Base-by-base conservation (phyloP, 2,329 filamentous ascomycete genomes). In the Fonsecaea multimorphosa region DNA sequence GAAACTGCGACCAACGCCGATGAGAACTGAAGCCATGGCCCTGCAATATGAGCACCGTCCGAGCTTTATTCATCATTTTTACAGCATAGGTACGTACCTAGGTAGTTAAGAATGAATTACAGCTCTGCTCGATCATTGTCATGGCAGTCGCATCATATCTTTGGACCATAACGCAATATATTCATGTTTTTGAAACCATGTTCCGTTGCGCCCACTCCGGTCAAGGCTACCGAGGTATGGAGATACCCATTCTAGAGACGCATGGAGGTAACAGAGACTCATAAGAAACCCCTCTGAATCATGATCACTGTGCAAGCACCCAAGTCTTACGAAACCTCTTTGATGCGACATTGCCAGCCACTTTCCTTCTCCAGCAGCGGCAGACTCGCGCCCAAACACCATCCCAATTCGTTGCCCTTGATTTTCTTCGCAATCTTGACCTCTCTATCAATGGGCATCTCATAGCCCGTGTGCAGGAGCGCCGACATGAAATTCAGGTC, bases 381-480 rank as follows among this genome's bases (percentile, higher is more conserved):
- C 73, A 97, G 83, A 85, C 93, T 97, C 71, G 95, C 95, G 78
- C 95, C 95, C 75, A 99, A 84, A 81, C 94, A 98, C 95, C 95
- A 99, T 44, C 95, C 95, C 74, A 99, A 81, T 82, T 99, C 96
- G 78, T 97, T 97, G 63, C 89, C 89, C 82, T 96, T 94, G 76
- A 99, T 96, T 85, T 97, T 97, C 90, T 99, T 99, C 66, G 94
- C 95, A 76, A 97, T 96, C 84, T 91, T 94, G 71, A 99, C 93
- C 79, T 99, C 95, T 44, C 96, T 87, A 72, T 97, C 92, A 73
- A 98, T 89, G 3, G 94, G 94, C 92, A 99, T 97, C 72, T 98
- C 95, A 75, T 99, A 99, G 2, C 95, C 95, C 5, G 92, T 96
- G 79, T 98, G 93, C 61, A 98, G 82, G 64, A 99, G 83, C 29